These are phyloP conservation scores for Atkinsonella texensis DNA, from an alignment of 2,329 filamentous ascomycete genomes.

Conservation along the genomic window DNA sequence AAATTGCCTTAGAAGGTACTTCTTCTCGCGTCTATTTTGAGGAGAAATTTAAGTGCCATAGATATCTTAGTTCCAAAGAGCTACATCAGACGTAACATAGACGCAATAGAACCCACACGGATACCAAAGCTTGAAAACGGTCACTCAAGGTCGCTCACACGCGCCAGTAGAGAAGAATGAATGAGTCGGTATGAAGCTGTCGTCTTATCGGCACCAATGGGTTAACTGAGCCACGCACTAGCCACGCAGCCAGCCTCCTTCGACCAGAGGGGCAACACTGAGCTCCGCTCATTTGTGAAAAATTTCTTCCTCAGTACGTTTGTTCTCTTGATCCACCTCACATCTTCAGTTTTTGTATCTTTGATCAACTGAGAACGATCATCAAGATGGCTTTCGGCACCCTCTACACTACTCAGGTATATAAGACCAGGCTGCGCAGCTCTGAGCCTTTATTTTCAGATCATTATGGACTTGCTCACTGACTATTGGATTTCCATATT, in stretches of 20 bases:
- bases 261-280: slow-evolving; percentile 22
- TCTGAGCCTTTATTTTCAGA: background rate
- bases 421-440: slow-evolving; percentile 3
- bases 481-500: slow-evolving; percentile 3
- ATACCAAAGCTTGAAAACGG: too few species aligned
- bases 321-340: slow-evolving; percentile 11
- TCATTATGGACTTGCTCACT: slow-evolving; percentile 5
- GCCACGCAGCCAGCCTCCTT: slow-evolving; percentile 10
- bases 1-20: too few species aligned
- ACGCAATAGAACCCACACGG: too few species aligned
- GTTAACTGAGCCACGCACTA: slow-evolving; percentile 8
- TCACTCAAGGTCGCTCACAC: too few species aligned
- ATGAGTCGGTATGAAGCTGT: too few species aligned
- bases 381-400: slow-evolving; percentile 92
- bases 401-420: slow-evolving; percentile 76
- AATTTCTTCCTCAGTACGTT: slow-evolving; percentile 20
- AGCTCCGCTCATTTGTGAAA: slow-evolving; percentile 15
- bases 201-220: too few species aligned
- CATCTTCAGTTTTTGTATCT: background rate
- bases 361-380: slow-evolving; percentile 13
- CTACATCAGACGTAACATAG: too few species aligned
- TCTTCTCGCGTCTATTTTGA: too few species aligned
- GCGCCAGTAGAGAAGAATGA: too few species aligned
- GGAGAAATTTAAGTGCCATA: too few species aligned
- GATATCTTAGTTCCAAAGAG: too few species aligned